Evolutionary conservation across 2,329 filamentous ascomycete genomes (phyloP).

Genomic region (Sclerotinia borealis): DNA sequence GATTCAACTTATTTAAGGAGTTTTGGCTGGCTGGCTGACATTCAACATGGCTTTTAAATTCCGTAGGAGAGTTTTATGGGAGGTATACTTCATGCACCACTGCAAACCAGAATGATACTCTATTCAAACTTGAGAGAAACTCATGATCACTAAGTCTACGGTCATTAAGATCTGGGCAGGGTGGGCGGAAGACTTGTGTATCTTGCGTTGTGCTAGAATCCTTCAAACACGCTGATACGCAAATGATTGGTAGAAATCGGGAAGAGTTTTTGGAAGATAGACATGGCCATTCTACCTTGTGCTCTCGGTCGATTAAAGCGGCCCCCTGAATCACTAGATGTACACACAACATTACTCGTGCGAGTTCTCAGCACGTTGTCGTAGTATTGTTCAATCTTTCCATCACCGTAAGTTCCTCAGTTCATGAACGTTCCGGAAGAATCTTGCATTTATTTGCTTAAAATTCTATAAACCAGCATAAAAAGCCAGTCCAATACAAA

Average conservation of each 20-base stretch:
- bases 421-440: slow-evolving; percentile 26
- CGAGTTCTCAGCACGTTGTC: background rate
- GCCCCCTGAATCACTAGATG: background rate
- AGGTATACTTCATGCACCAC: background rate
- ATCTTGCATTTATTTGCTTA: slow-evolving; percentile 32
- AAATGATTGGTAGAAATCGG: background rate
- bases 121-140: background rate
- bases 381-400: slow-evolving; percentile 8
- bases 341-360: slow-evolving; percentile 5
- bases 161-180: background rate
- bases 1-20: background rate
- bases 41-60: background rate
- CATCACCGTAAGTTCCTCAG: slow-evolving; percentile 15
- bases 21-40: background rate
- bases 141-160: background rate
- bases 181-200: background rate
- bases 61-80: background rate
- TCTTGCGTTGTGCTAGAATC: background rate
- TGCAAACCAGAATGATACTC: background rate
- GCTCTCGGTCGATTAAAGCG: background rate
- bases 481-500: slow-evolving; percentile 33
- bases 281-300: background rate
- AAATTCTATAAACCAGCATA: slow-evolving; percentile 33
- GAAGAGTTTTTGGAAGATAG: slow-evolving; percentile 1
- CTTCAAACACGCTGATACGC: background rate